Evolutionary conservation across 371 early-diverging fungal genomes (phyloP).

Genomic region (Lichtheimia hyalospora): DNA sequence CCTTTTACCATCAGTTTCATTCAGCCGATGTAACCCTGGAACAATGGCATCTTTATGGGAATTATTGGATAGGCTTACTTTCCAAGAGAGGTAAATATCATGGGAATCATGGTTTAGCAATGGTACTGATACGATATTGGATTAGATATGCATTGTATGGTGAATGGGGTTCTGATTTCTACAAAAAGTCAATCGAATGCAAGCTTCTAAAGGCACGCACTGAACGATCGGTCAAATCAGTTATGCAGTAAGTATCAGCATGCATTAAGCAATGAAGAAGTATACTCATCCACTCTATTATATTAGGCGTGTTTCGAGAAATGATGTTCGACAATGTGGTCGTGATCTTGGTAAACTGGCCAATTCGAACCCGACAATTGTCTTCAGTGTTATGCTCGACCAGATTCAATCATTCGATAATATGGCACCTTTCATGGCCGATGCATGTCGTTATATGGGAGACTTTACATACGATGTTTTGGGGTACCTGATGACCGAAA

Average conservation of each 20-base stretch:
- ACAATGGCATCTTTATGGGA: constrained; percentile 78
- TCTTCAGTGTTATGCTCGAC: constrained; percentile 74
- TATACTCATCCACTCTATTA: not conserved
- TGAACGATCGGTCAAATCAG: constrained; percentile 58
- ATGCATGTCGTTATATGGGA: constrained; percentile 83
- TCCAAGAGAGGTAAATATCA: constrained; percentile 55
- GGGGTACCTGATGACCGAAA: constrained; percentile 70
- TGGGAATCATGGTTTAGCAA: too few relatives aligned
- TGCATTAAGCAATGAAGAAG: not conserved
- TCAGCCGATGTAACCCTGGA: constrained; percentile 69
- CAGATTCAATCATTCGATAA: constrained; percentile 87
- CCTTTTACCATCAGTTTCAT: constrained; percentile 76
- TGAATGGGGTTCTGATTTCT: constrained; percentile 75
- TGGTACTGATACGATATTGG: not conserved
- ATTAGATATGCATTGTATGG: constrained; percentile 67
- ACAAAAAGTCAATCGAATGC: constrained; percentile 50
- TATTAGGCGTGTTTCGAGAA: constrained; percentile 68
- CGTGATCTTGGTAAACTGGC: constrained; percentile 81
- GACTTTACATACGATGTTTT: constrained; percentile 86
- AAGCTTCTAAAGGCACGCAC: constrained; percentile 50
- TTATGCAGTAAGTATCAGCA: constrained; percentile 56
- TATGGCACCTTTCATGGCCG: constrained; percentile 81
- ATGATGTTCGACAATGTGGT: constrained; percentile 79
- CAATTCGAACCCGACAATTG: constrained; percentile 82
- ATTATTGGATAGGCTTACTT: constrained; percentile 62